Conservation (phyloP, 768 basidiomycete species). For the Termitomyces sp. region DNA sequence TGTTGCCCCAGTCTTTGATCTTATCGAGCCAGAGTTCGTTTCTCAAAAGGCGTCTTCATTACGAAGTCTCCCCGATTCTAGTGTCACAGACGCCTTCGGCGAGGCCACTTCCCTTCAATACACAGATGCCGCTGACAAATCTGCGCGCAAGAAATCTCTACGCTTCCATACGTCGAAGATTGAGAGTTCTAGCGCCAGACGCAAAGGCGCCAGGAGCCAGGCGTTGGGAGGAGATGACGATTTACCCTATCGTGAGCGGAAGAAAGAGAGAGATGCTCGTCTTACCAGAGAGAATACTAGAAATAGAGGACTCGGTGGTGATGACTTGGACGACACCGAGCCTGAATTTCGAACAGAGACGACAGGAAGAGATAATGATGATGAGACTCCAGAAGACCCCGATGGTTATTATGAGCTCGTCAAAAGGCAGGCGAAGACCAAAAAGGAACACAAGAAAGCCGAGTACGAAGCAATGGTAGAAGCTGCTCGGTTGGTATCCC, state of each 20-base stretch:
- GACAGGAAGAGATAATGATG: slow-evolving; percentile 29
- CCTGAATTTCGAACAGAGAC: slow-evolving; percentile 32
- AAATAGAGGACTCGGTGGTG: slow-evolving; percentile 48
- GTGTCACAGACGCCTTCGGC: slow-evolving; percentile 52
- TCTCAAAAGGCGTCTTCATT: slow-evolving; percentile 28
- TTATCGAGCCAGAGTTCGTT: slow-evolving; percentile 74
- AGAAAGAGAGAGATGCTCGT: slow-evolving; percentile 54
- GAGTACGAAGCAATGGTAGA: slow-evolving; percentile 68
- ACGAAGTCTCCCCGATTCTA: slow-evolving; percentile 15
- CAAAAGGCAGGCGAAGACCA: slow-evolving; percentile 61
- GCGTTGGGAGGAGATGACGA: slow-evolving; percentile 92
- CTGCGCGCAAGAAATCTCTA: slow-evolving; percentile 71
- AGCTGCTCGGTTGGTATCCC: slow-evolving; percentile 45
- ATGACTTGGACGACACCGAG: slow-evolving; percentile 58
- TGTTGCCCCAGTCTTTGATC: slow-evolving; percentile 54
- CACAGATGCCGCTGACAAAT: slow-evolving; percentile 80
- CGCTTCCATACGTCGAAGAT: slow-evolving; percentile 94
- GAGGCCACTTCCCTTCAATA: slow-evolving; percentile 65
- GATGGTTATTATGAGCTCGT: slow-evolving; percentile 92
- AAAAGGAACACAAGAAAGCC: slow-evolving; percentile 74
- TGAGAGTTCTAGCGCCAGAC: slow-evolving; percentile 69
- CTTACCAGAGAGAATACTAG: slow-evolving; percentile 46
- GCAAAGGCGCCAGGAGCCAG: slow-evolving; percentile 65
- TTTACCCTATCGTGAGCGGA: slow-evolving; percentile 79
- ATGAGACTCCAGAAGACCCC: slow-evolving; percentile 38